These are phyloP conservation scores for Krasilnikovozyma curviuscula DNA, from an alignment of 768 basidiomycete species.

Conservation along the genomic window DNA sequence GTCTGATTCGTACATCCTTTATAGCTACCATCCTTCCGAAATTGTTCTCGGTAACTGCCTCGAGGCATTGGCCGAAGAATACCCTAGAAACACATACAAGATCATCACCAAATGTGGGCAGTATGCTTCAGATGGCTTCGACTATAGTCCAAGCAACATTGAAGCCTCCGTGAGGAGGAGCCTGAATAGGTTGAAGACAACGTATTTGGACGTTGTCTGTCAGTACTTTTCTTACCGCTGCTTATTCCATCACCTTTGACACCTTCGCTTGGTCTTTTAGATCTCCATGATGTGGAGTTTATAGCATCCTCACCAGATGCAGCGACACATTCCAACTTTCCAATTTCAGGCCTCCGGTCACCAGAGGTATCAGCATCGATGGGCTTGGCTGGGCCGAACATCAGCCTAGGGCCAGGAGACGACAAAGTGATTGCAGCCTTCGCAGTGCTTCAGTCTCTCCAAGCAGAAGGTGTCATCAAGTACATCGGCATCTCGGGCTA, in stretches of 20 bases:
- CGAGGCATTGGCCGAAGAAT: conserved; percentile 15
- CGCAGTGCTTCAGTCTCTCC: conserved; percentile 15
- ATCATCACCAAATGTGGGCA: conserved; percentile 27
- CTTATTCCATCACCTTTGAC: background rate
- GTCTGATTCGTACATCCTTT: background rate
- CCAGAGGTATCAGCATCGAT: conserved; percentile 15
- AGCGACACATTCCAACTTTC: background rate
- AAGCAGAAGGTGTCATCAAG: conserved; percentile 20
- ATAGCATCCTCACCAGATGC: background rate
- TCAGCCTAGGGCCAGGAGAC: conserved; percentile 15
- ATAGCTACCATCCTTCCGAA: conserved; percentile 27
- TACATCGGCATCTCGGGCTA: conserved; percentile 24
- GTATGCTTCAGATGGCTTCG: conserved; percentile 17
- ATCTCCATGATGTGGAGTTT: conserved; percentile 27
- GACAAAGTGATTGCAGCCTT: conserved; percentile 15
- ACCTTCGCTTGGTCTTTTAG: conserved; percentile 10
- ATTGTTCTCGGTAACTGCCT: conserved; percentile 23
- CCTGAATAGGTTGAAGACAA: conserved; percentile 20
- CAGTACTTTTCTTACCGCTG: conserved; percentile 9
- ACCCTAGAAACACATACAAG: conserved; percentile 21
- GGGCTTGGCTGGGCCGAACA: background rate
- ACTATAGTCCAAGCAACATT: conserved; percentile 19
- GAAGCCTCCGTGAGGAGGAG: conserved; percentile 20
- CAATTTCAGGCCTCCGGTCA: conserved; percentile 11
- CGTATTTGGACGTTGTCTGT: conserved; percentile 27